Conservation (phyloP, 2,329 filamentous ascomycete species). For the Paramyrothecium roridum region DNA sequence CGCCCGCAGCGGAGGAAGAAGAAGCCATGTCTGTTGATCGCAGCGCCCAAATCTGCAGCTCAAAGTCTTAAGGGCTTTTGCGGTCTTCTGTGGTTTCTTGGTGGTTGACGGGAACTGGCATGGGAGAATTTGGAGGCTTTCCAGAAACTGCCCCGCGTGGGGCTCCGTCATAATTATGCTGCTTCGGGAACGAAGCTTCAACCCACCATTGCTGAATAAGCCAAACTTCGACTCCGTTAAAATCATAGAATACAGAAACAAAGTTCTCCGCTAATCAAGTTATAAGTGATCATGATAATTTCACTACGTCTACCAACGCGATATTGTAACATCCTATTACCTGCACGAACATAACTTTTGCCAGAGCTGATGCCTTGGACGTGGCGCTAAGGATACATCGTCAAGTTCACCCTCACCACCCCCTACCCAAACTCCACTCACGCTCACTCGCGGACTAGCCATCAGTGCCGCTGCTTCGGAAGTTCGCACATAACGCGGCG, state of each 20-base stretch:
- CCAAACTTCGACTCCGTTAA: background rate
- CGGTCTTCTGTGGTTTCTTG: background rate
- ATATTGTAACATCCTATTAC: too few relatives aligned
- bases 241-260: background rate
- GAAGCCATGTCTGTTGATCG: constrained; percentile 25
- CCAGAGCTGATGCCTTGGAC: background rate
- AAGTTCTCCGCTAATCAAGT: too few relatives aligned
- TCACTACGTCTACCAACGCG: too few relatives aligned
- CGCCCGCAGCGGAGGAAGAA: constrained; percentile 22
- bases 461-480: constrained; percentile 90
- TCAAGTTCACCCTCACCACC: too few relatives aligned
- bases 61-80: background rate
- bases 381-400: background rate
- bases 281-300: too few relatives aligned
- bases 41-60: background rate
- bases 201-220: background rate
- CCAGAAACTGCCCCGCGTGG: background rate
- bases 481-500: constrained; percentile 88
- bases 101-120: background rate
- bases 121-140: background rate
- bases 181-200: background rate
- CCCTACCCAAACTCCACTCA: background rate
- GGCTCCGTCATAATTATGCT: background rate
- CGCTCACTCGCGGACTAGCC: constrained; percentile 48
- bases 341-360: background rate